These are phyloP conservation scores for Metschnikowia chrysomelidarum DNA, from an alignment of 805 yeast genomes.

Conservation along the genomic window DNA sequence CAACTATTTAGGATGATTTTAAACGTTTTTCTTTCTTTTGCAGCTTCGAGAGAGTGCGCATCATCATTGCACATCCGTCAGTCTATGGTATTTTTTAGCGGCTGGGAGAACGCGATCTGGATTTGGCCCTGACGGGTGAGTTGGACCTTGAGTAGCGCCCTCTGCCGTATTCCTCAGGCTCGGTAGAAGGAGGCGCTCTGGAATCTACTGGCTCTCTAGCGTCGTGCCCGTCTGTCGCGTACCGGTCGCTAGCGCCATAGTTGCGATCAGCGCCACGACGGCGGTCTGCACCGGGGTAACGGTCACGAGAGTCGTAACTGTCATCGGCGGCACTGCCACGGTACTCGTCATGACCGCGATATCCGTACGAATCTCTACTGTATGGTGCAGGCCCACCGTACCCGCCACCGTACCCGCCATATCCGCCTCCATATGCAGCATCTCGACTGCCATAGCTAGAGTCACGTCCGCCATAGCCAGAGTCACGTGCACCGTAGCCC, in stretches of 20 bases:
- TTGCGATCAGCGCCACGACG: conserved; percentile 13
- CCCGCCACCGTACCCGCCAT: conserved; percentile 16
- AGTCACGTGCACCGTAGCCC: conserved; percentile 21
- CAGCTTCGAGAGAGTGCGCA: too few relatives aligned
- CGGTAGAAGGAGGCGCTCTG: conserved; percentile 6
- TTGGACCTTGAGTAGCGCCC: conserved; percentile 34
- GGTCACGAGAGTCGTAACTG: conserved; percentile 21
- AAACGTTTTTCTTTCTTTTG: too few relatives aligned
- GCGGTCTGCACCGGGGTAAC: conserved; percentile 17
- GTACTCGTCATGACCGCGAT: conserved; percentile 21
- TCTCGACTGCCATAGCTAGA: conserved; percentile 19
- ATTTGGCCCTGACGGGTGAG: conserved; percentile 33
- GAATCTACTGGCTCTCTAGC: conserved; percentile 15
- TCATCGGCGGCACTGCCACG: conserved; percentile 19
- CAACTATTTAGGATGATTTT: too few relatives aligned
- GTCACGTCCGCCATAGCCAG: conserved; percentile 16
- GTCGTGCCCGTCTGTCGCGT: conserved; percentile 16
- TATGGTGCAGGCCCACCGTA: conserved; percentile 10
- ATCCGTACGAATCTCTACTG: conserved; percentile 17
- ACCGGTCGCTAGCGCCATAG: conserved; percentile 13
- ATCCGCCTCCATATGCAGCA: conserved; percentile 19
- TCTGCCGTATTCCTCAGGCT: conserved; percentile 18
- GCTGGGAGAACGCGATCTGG: conserved; percentile 37
- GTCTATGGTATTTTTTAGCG: conserved; percentile 19
- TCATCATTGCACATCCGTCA: too few relatives aligned